These are phyloP conservation scores for Camellia japonica DNA, from an alignment of 148 eudicot species.

Conservation along the genomic window DNA sequence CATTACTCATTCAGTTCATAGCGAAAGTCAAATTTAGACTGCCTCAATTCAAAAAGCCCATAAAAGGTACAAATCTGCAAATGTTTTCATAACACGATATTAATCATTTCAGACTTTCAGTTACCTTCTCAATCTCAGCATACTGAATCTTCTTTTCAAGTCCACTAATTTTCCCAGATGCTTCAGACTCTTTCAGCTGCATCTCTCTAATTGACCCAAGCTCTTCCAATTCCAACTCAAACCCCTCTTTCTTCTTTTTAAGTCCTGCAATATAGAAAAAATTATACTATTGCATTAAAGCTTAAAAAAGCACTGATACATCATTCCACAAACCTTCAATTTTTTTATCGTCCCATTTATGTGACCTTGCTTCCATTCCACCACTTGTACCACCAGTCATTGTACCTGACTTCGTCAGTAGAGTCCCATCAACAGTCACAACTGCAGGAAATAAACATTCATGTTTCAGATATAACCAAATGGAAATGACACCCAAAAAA, in stretches of 20 bases:
- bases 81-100: neutral
- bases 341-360: constrained; percentile 96
- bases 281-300: constrained; percentile 19
- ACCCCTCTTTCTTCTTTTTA: constrained; percentile 71
- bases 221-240: constrained; percentile 72
- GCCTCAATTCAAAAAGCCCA: too few species aligned
- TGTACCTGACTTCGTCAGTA: constrained; percentile 92
- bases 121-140: constrained; percentile 92
- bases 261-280: constrained; percentile 45
- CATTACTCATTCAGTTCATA: neutral
- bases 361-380: constrained; percentile 97
- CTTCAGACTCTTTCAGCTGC: constrained; percentile 90
- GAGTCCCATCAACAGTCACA: constrained; percentile 89
- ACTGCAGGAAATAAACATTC: constrained; percentile 39
- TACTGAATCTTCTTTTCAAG: constrained; percentile 97
- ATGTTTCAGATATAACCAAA: constrained; percentile 3
- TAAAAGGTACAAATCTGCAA: neutral
- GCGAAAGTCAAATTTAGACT: neutral
- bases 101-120: constrained; percentile 1
- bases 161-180: constrained; percentile 89
- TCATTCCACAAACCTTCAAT: constrained; percentile 65
- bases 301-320: constrained; percentile 9
- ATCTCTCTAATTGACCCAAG: constrained; percentile 92
- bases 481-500: neutral
- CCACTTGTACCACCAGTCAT: constrained; percentile 99